Evolutionary conservation across 2,329 filamentous ascomycete genomes (phyloP).

Genomic region (Colletotrichum spinosum): DNA sequence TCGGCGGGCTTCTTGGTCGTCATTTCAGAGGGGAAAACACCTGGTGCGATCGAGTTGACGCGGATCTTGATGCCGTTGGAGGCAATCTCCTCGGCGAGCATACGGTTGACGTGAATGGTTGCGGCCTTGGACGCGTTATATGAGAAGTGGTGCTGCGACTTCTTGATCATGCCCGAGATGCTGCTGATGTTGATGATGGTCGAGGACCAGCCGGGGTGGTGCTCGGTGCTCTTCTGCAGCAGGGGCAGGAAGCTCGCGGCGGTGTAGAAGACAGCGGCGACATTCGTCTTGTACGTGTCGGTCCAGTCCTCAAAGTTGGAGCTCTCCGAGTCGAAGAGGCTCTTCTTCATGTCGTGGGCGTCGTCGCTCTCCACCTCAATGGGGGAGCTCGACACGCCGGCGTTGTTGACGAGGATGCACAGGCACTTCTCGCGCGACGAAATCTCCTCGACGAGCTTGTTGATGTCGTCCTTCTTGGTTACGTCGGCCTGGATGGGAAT

Average conservation of each 20-base stretch:
- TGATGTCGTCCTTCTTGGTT: constrained; percentile 69
- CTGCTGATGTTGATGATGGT: constrained; percentile 77
- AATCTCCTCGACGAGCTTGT: constrained; percentile 68
- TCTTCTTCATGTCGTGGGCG: constrained; percentile 65
- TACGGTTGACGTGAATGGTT: constrained; percentile 71
- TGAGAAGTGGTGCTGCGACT: constrained; percentile 72
- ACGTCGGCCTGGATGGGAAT: constrained; percentile 72
- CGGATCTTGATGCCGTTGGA: constrained; percentile 72
- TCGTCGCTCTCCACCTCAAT: constrained; percentile 66
- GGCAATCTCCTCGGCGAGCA: constrained; percentile 72
- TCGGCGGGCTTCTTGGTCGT: constrained; percentile 61
- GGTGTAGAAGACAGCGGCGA: constrained; percentile 75
- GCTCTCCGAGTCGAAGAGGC: constrained; percentile 74
- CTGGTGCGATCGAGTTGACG: constrained; percentile 79
- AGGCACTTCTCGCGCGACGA: constrained; percentile 66
- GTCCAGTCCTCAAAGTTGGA: constrained; percentile 76
- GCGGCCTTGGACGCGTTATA: constrained; percentile 76
- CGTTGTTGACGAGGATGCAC: constrained; percentile 77
- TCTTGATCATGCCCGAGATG: constrained; percentile 73
- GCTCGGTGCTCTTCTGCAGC: constrained; percentile 63
- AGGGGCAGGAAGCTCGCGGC: constrained; percentile 73
- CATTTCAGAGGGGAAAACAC: constrained; percentile 80
- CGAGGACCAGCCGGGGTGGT: constrained; percentile 60
- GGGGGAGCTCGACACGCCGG: constrained; percentile 68
- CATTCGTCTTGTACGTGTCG: constrained; percentile 79